phyloP scores from a whole-genome alignment of 495 filamentous ascomycete genomes.

The Choiromyces venosus region DNA sequence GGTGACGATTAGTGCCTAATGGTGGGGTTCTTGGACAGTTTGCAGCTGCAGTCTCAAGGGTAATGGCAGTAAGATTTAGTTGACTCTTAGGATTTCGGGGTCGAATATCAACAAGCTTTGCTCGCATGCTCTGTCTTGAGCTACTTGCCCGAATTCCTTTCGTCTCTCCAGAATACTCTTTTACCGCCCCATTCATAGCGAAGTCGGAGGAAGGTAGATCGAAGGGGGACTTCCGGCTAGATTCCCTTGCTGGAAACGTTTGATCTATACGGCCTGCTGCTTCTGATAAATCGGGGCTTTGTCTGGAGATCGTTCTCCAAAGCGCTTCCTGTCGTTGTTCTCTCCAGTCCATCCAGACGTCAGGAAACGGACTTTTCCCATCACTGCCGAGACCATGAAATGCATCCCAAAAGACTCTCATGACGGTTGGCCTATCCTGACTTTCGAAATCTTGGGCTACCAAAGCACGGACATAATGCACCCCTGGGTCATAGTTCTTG shows the following conservation, averaged over 20 bases:
- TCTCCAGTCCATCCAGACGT: slow-evolving; percentile 25
- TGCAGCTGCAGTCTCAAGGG: background rate
- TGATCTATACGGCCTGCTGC: background rate
- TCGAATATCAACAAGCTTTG: background rate
- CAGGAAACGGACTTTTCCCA: background rate
- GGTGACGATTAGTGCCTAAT: background rate
- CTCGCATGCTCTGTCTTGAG: background rate
- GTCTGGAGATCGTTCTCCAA: background rate
- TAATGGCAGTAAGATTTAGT: background rate
- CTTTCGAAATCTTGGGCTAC: slow-evolving; percentile 22
- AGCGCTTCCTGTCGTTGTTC: slow-evolving; percentile 5
- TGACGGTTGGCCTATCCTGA: slow-evolving; percentile 12
- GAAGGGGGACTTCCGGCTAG: background rate
- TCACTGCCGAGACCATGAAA: slow-evolving; percentile 13
- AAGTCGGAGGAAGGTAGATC: background rate
- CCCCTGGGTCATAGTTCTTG: slow-evolving; percentile 19
- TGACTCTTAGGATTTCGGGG: background rate
- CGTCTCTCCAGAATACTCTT: background rate
- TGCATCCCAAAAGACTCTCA: slow-evolving; percentile 26
- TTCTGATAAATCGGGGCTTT: background rate
- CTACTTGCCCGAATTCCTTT: background rate
- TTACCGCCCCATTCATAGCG: background rate
- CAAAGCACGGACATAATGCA: slow-evolving; percentile 9
- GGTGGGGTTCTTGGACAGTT: background rate
- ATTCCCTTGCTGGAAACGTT: background rate